phyloP scores from a whole-genome alignment of 495 filamentous ascomycete species.

The Penicillium antarcticum region DNA sequence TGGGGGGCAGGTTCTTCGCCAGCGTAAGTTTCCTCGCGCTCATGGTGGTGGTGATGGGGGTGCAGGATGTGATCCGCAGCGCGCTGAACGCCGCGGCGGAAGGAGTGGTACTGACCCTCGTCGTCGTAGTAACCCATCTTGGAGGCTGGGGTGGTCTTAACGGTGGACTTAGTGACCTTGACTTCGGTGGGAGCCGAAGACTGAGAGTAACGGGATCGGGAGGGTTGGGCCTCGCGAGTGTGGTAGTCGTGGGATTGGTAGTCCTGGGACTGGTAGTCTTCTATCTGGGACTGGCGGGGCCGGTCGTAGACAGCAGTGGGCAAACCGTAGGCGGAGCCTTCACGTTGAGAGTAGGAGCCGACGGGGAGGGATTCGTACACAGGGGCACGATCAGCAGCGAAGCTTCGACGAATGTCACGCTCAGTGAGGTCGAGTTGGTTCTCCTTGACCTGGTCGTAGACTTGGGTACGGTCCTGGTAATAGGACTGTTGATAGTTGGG shows the following conservation, averaged over 20 bases:
- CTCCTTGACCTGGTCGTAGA: constrained; percentile 51
- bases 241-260: constrained; percentile 18
- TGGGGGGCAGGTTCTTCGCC: constrained; percentile 40
- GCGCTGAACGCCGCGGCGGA: constrained; percentile 83
- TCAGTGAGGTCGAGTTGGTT: constrained; percentile 78
- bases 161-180: constrained; percentile 33
- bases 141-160: constrained; percentile 36
- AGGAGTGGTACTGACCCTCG: constrained; percentile 91
- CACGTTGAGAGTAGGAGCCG: constrained; percentile 39
- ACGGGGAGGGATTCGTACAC: constrained; percentile 59
- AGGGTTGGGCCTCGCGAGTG: constrained; percentile 44
- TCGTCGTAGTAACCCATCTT: constrained; percentile 99
- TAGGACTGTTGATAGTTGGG: constrained; percentile 53
- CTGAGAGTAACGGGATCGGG: constrained; percentile 30
- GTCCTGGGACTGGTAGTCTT: constrained; percentile 6
- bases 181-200: constrained; percentile 28
- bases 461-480: constrained; percentile 49
- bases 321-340: constrained; percentile 29
- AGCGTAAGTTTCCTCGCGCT: constrained; percentile 49
- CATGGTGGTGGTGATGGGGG: constrained; percentile 59
- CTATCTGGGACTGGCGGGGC: constrained; percentile 21
- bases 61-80: constrained; percentile 79
- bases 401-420: constrained; percentile 77
- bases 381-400: constrained; percentile 46
- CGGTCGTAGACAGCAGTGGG: constrained; percentile 30